Evolutionary conservation across 352 stramenopile species (phyloP), one percentile per base, ranked within the genome.

Genomic region (Globisporangium camurandrum): DNA sequence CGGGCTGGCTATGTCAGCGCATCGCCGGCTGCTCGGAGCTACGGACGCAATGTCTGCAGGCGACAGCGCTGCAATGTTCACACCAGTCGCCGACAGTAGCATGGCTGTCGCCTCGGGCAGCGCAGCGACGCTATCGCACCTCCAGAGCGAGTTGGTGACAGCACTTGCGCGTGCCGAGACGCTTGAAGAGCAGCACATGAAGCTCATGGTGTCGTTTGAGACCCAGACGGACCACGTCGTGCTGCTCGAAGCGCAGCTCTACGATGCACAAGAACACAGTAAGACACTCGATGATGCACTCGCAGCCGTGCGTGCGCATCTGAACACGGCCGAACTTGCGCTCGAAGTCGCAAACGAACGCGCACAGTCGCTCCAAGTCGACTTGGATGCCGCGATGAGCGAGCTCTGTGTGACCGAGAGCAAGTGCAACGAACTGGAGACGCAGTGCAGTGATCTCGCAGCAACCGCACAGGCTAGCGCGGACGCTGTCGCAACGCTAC

Each of bases 111-210:
- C 2, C 30, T 23, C n/a, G 9, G 7, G 2, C 19, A 4, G 2
- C 7, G 6, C 19, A 6, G 20, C 20, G 4, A 39, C 33, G 12
- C 33, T 1, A 34, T 53, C 31, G 17, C 38, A 19, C 36, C 23
- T 60, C 34, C 51, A 49, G 5, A 4, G 22, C 11, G 53, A 64
- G 28, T 52, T 64, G 2, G 22, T 49, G 2, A 28, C 19, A 2
- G 52, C 57, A 1, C 46, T 61, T 5, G 24, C 11, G 11, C 48
- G 52, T 6, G 34, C 38, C 19, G 57, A 54, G 16, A 34, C 19
- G 0, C 43, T 66, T 9, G 54, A 62, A 28, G 49, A 66, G 16
- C 44, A 55, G n/a, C 31, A 56, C 50, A 24, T 52, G 51, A 58
- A 58, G 44, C 51, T 52, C 27, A 48, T 58, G 51, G 4, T 58